phyloP scores from a whole-genome alignment of 2,329 filamentous ascomycete genomes.

The Amphichorda felina region DNA sequence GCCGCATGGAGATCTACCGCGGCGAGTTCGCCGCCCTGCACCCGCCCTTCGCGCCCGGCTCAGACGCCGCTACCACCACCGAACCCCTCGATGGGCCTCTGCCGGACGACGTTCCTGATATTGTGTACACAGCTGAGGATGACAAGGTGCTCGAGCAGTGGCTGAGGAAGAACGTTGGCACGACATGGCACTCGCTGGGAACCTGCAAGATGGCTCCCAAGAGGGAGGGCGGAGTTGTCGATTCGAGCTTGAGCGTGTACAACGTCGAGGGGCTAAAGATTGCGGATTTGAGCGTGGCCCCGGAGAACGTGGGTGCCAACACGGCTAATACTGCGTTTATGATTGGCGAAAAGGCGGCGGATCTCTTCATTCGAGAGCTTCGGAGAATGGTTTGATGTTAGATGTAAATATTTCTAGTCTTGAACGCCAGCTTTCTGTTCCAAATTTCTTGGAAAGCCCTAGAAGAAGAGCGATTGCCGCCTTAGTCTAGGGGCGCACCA shows the following conservation, averaged over 20 bases:
- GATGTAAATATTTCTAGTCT: too few relatives aligned
- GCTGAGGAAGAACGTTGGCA: slow-evolving; percentile 22
- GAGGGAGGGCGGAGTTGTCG: slow-evolving; percentile 24
- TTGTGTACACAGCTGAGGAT: slow-evolving; percentile 34
- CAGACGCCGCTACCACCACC: slow-evolving; percentile 30
- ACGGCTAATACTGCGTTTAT: slow-evolving; percentile 29
- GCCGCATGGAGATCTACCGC: slow-evolving; percentile 41
- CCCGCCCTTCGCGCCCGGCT: slow-evolving; percentile 28
- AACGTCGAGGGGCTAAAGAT: slow-evolving; percentile 23
- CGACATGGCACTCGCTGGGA: slow-evolving; percentile 29
- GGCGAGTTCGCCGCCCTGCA: slow-evolving; percentile 30
- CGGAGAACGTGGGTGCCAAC: slow-evolving; percentile 28
- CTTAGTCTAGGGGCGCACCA: too few relatives aligned
- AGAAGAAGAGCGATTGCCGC: too few relatives aligned
- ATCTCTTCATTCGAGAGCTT: slow-evolving; percentile 17
- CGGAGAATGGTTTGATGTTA: too few relatives aligned
- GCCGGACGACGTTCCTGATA: slow-evolving; percentile 18
- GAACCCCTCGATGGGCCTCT: slow-evolving; percentile 20
- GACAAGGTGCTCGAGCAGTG: slow-evolving; percentile 31
- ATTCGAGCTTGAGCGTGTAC: slow-evolving; percentile 24
- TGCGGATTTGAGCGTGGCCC: slow-evolving; percentile 21
- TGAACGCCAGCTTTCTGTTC: too few relatives aligned
- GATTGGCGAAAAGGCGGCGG: slow-evolving; percentile 28
- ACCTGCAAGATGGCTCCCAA: slow-evolving; percentile 28
- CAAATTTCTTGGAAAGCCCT: too few relatives aligned